Conservation (phyloP, 176 grass and related monocot genomes). For the Metroxylon sagu region DNA sequence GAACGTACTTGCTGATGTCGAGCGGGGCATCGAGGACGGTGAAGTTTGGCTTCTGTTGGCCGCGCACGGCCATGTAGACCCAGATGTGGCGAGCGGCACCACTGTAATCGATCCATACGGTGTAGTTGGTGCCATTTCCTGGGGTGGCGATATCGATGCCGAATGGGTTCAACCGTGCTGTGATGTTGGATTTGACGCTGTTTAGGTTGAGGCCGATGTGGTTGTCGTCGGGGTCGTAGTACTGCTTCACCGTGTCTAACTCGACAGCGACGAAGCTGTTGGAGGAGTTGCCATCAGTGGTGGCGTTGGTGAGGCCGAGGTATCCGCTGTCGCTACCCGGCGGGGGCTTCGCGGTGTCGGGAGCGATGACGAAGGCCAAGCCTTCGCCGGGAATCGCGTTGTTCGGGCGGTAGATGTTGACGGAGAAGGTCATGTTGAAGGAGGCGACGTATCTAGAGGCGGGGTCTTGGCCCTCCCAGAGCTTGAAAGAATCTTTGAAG, state of each 20-base stretch:
- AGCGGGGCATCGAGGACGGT: conserved; percentile 40
- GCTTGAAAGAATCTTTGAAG: conserved; percentile 19
- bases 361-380: conserved; percentile 32
- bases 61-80: conserved; percentile 42
- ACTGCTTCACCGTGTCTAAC: conserved; percentile 56
- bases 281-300: background rate
- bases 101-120: conserved; percentile 75
- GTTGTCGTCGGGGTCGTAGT: conserved; percentile 69
- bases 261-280: conserved; percentile 44
- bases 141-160: conserved; percentile 58
- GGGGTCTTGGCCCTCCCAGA: conserved; percentile 19
- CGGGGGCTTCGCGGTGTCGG: conserved; percentile 7
- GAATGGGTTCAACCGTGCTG: conserved; percentile 25
- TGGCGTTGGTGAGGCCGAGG: conserved; percentile 54
- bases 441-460: conserved; percentile 22
- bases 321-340: conserved; percentile 30
- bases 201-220: conserved; percentile 89
- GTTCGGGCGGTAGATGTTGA: conserved; percentile 29
- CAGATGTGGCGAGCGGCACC: conserved; percentile 29
- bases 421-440: conserved; percentile 49
- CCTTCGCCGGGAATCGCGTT: conserved; percentile 19
- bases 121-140: conserved; percentile 7
- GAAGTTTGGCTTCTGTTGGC: conserved; percentile 2
- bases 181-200: conserved; percentile 20
- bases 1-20: conserved; percentile 38